These are phyloP conservation scores for Leccinum angustisporum DNA, from an alignment of 1,284 basidiomycete genomes.

Conservation along the genomic window DNA sequence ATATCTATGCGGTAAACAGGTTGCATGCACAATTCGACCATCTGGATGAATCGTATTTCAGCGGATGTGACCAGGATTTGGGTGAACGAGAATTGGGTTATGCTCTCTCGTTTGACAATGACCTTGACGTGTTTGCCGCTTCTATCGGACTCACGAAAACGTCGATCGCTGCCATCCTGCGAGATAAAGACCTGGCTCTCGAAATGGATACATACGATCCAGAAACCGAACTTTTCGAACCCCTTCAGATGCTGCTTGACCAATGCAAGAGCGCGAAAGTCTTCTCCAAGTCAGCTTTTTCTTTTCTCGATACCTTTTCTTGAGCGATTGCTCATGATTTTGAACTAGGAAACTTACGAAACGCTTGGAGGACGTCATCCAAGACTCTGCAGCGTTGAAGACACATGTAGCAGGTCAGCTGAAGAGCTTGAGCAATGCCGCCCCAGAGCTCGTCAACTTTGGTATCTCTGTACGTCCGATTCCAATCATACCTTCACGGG, in stretches of 20 bases:
- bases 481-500: neutral
- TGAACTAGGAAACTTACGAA: slow-evolving; percentile 76
- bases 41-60: slow-evolving; percentile 82
- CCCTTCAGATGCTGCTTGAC: slow-evolving; percentile 79
- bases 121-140: slow-evolving; percentile 89
- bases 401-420: slow-evolving; percentile 70
- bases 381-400: slow-evolving; percentile 70
- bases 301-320: neutral
- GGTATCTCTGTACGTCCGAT: slow-evolving; percentile 70
- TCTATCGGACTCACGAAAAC: slow-evolving; percentile 88
- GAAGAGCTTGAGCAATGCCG: slow-evolving; percentile 65
- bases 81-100: slow-evolving; percentile 88
- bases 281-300: slow-evolving; percentile 66
- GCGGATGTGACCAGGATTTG: slow-evolving; percentile 77
- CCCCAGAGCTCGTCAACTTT: slow-evolving; percentile 85
- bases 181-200: slow-evolving; percentile 75
- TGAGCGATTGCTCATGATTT: slow-evolving; percentile 6
- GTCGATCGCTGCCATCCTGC: slow-evolving; percentile 66
- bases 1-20: slow-evolving; percentile 40
- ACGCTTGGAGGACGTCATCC: slow-evolving; percentile 77
- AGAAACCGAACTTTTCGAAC: slow-evolving; percentile 72
- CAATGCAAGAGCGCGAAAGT: slow-evolving; percentile 80
- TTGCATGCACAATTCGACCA: slow-evolving; percentile 91
- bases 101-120: slow-evolving; percentile 78
- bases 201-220: slow-evolving; percentile 76